Evolutionary conservation across 176 grass and related monocot genomes (phyloP), one percentile per base, ranked within the genome.

Genomic region (Echinochloa phyllopogon): DNA sequence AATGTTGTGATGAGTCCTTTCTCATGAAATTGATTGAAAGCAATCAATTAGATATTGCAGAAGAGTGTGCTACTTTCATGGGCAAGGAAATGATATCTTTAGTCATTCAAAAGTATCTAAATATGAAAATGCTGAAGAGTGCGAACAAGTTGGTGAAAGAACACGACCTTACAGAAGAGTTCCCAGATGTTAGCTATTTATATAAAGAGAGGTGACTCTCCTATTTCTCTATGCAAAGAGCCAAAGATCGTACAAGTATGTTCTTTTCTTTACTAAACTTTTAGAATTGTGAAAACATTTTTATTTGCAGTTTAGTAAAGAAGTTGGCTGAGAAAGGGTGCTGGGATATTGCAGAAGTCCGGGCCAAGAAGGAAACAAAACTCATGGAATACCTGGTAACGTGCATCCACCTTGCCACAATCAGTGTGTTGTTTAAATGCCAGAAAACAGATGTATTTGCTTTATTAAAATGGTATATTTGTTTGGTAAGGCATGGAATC

Each of bases 251-350:
- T 74, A 67, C 42, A 78, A 9, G 74, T 78, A 72, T 80, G 27
- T 21, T 48, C 6, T 71, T 70, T 21, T 48, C 6, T 71, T 70
- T 62, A 73, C 20, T 37, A 52, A 44, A 87, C 65, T 64, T 74
- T 18, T 73, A 75, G 38, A 77, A 81, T 51, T 38, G 27, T 65
- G 65, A 72, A 78, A 50, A 66, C n/a, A 49, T 49, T 76, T 63
- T 18, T 39, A 40, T 82, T 79, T 88, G 64, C 68, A 95, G 95
- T 88, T 87, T 82, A 84, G 64, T 98, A 43, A 98, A 95, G 83
- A 98, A 95, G 79, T 85, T 98, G 69, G 95, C 93, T 77, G 95
- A 98, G 79, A 95, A 92, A 93, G 95, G 95, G 40, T 95, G 91
- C 64, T 98, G 95, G 95, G 95, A 98, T 77, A 60, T 98, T 89